Evolutionary conservation across 768 basidiomycete species (phyloP).

Genomic region (Asterophora lycoperdoides): DNA sequence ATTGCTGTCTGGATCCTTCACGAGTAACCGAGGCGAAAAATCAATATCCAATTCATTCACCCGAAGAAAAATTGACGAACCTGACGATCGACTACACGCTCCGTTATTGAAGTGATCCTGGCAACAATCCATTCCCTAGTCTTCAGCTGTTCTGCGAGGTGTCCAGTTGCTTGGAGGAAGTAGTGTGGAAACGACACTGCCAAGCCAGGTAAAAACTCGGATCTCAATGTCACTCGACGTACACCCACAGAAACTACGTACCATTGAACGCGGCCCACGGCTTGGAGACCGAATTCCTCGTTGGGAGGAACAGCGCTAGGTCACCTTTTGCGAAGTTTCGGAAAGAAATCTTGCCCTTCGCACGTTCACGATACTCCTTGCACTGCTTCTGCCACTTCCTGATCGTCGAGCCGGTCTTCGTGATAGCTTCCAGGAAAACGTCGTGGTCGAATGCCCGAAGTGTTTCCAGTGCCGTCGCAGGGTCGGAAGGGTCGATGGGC

Average conservation of each 20-base stretch:
- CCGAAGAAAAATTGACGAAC: slow-evolving; percentile 32
- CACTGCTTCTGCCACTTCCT: slow-evolving; percentile 98
- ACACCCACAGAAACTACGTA: slow-evolving; percentile 31
- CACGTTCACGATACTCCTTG: slow-evolving; percentile 92
- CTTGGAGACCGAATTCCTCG: slow-evolving; percentile 87
- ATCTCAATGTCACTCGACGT: slow-evolving; percentile 14
- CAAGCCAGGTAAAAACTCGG: slow-evolving; percentile 33
- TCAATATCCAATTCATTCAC: background rate
- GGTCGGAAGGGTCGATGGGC: slow-evolving; percentile 77
- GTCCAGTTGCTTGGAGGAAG: slow-evolving; percentile 85
- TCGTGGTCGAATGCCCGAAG: slow-evolving; percentile 79
- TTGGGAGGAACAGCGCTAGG: slow-evolving; percentile 92
- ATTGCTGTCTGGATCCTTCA: slow-evolving; percentile 75
- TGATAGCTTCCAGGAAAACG: slow-evolving; percentile 77
- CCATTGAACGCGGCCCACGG: slow-evolving; percentile 99
- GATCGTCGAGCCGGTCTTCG: slow-evolving; percentile 79
- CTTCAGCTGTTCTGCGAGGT: slow-evolving; percentile 85
- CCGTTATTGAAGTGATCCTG: slow-evolving; percentile 82
- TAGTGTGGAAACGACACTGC: slow-evolving; percentile 96
- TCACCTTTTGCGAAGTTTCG: slow-evolving; percentile 94
- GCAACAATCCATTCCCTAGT: slow-evolving; percentile 94
- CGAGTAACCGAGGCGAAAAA: slow-evolving; percentile 5
- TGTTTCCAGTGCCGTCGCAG: slow-evolving; percentile 60
- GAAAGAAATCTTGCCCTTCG: slow-evolving; percentile 95
- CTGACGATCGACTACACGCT: slow-evolving; percentile 77